Evolutionary conservation across 768 basidiomycete genomes (phyloP), one percentile per base, ranked within the genome.

Genomic region (Tephrocybe sp.): DNA sequence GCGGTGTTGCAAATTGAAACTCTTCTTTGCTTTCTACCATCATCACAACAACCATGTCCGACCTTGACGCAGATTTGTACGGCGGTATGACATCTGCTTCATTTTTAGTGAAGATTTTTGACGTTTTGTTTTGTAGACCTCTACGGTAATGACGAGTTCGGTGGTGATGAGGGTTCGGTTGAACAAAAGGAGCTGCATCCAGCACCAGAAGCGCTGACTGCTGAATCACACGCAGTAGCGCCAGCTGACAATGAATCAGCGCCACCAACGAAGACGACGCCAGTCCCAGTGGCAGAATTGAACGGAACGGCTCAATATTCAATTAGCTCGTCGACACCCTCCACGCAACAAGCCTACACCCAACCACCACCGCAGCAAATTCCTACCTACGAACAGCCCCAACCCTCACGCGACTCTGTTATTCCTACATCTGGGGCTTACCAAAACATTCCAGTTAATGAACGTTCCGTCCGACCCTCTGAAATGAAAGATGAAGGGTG

Each of bases 401-500:
- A 75, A 30, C 66, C 75, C 0, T 66, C 71, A 3, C 69, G 72
- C 20, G 72, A 75, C 53, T 55, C 58, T 17, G 58, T 70, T n/a
- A n/a, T n/a, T 53, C 61, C 67, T 17, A 66, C 66, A 35, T 65
- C 68, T 13, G 72, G 72, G 20, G 72, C 62, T 26, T 79, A 74
- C 51, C 73, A 73, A 59, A 77, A 60, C 64, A 68, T 70, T 23
- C 67, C 73, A 20, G 68, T 70, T 45, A 74, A 75, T 19, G 83
- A 87, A 64, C 79, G 89, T 39, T 84, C 80, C 31, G 72, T 93
- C 13, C 79, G 90, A 31, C 89, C 89, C 14, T 87, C 87, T 10
- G 93, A 97, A 68, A 93, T 92, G 91, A 92, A 93, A 68, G 95
- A 97, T 60, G 94, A 96, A 89, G 94, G 94, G 95, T 98, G 82